Percentiles rank a stretch among this genome's conserved stretches.
phyloP scores from a whole-genome alignment of 208 protist species.

The Leishmania turanica region DNA sequence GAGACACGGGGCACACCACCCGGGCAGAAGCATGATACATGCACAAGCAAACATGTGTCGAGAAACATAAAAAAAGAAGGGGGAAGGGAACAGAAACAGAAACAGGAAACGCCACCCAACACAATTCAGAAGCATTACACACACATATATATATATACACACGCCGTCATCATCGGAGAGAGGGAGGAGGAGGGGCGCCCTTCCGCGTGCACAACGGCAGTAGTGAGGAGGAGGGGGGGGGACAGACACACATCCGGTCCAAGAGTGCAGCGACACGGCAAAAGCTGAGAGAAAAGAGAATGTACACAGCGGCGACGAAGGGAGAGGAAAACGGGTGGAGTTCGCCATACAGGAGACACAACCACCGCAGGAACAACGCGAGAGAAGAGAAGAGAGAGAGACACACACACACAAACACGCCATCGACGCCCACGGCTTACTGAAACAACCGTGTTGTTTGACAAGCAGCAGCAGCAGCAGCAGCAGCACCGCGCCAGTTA shows the following conservation, averaged over 20 bases:
- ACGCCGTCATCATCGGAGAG: not conserved
- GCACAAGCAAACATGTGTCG: not conserved
- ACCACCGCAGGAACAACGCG: not conserved
- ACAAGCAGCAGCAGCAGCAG: not conserved
- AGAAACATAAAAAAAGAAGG: not conserved
- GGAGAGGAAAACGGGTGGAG: not conserved
- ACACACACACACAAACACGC: not conserved
- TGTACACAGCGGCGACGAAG: not conserved
- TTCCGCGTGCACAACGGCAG: not conserved
- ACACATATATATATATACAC: not conserved
- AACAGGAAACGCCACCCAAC: not conserved
- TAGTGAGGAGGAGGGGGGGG: not conserved
- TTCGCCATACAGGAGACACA: not conserved
- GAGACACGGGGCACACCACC: not conserved
- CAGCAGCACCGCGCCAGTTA: not conserved
- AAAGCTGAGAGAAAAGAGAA: not conserved
- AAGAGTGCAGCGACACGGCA: not conserved
- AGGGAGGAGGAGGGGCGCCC: not conserved
- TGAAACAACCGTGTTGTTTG: not conserved
- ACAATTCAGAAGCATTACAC: too few species aligned
- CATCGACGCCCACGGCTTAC: not conserved
- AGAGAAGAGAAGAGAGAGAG: not conserved
- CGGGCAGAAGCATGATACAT: not conserved
- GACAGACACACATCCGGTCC: too few species aligned
- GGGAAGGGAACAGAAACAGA: not conserved